phyloP scores from a whole-genome alignment of 1,284 basidiomycete genomes.

The Rhodotorula sp. region DNA sequence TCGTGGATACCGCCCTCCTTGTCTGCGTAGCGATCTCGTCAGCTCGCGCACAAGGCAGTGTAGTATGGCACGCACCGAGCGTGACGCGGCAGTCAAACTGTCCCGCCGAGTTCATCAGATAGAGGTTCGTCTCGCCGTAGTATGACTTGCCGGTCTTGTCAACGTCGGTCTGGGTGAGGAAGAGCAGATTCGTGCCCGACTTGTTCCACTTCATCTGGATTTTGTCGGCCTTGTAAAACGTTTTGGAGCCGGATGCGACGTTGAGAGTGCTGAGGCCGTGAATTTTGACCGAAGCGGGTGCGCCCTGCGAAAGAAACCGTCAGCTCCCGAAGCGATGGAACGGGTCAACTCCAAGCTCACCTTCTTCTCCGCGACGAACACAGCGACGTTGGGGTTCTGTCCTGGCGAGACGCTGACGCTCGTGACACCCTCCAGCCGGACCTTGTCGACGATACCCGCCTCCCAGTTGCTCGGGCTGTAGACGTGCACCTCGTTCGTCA shows the following conservation, averaged over 20 bases:
- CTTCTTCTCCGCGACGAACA: constrained; percentile 94
- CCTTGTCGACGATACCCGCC: constrained; percentile 73
- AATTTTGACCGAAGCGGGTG: constrained; percentile 85
- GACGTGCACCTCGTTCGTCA: constrained; percentile 81
- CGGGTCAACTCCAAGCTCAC: constrained; percentile 47
- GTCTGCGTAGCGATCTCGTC: constrained; percentile 53
- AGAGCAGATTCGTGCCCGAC: constrained; percentile 67
- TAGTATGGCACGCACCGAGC: constrained; percentile 52
- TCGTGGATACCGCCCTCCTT: constrained; percentile 98
- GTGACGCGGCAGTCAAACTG: constrained; percentile 90
- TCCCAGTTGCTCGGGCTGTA: constrained; percentile 75
- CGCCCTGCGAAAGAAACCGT: constrained; percentile 57
- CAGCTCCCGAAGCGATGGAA: not conserved
- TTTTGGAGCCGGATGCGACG: constrained; percentile 68
- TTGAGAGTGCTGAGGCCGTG: constrained; percentile 69
- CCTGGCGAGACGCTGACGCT: constrained; percentile 75
- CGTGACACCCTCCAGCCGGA: constrained; percentile 76
- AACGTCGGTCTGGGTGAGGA: constrained; percentile 92
- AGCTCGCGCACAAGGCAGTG: not conserved
- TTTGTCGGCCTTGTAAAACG: constrained; percentile 94
- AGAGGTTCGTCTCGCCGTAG: constrained; percentile 95
- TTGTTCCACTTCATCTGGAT: constrained; percentile 95
- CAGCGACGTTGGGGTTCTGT: constrained; percentile 75
- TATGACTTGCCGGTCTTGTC: constrained; percentile 97
- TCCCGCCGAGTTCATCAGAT: constrained; percentile 89